phyloP scores from a whole-genome alignment of 306 rosid species.

The Albizia julibrissin region DNA sequence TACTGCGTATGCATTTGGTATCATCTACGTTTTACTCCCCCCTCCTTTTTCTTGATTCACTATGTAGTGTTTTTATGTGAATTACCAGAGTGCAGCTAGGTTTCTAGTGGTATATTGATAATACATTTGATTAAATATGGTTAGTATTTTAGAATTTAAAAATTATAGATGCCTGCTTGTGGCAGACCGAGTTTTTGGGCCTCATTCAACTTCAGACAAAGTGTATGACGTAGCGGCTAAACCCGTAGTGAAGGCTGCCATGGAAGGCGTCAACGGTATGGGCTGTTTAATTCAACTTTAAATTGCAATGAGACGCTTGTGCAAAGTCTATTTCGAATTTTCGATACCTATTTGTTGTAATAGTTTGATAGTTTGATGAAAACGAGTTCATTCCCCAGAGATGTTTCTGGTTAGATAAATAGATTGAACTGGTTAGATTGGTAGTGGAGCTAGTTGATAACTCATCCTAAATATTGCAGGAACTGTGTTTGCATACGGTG shows the following conservation, averaged over 20 bases:
- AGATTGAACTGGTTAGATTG: constrained; percentile 33
- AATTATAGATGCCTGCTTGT: constrained; percentile 33
- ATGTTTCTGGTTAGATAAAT: constrained; percentile 14
- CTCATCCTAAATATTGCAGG: constrained; percentile 62
- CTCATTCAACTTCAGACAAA: constrained; percentile 65
- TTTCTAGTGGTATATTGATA: constrained; percentile 12
- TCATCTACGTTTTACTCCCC: neutral
- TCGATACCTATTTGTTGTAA: constrained; percentile 1
- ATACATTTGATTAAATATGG: constrained; percentile 21
- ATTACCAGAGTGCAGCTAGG: constrained; percentile 12
- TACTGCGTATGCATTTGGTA: constrained; percentile 95
- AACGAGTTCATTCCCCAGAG: constrained; percentile 19
- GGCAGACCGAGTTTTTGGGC: constrained; percentile 97
- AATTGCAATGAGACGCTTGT: constrained; percentile 6
- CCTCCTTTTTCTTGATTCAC: neutral
- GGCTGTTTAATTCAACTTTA: constrained; percentile 18
- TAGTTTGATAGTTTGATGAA: constrained; percentile 24
- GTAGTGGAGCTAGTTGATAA: constrained; percentile 31
- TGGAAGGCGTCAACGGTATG: constrained; percentile 98
- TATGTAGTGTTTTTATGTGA: constrained; percentile 1
- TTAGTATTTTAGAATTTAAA: constrained; percentile 28
- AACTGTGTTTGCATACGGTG: constrained; percentile 99
- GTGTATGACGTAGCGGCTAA: constrained; percentile 95
- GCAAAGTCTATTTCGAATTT: constrained; percentile 7
- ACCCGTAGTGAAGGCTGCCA: constrained; percentile 92